Base-by-base conservation (phyloP, 768 basidiomycete species). In the Leccinum arenicola region DNA sequence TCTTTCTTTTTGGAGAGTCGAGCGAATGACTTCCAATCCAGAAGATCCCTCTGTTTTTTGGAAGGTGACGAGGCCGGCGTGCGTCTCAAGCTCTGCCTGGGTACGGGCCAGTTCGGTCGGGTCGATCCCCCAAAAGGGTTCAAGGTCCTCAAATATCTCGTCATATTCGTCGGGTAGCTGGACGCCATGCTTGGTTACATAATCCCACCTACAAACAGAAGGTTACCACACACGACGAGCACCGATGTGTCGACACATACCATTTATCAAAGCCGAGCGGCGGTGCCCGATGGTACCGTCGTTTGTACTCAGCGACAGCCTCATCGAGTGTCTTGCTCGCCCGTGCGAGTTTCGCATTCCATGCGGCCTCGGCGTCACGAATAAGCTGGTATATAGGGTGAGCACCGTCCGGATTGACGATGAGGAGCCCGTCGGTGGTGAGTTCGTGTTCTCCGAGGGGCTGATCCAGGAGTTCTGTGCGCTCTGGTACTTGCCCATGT, bases 121-220 rank as follows among this genome's bases (percentile, higher is more conserved):
- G 40, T 69, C 62, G 50, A 80, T 63, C 1, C 73, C 78, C 69
- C 70, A 76, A 63, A 70, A 77, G 0, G 74, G 73, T 23, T 73
- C 70, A 9, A 80, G 58, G 54, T 78, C 72, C 7, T 66, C 61
- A 54, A 70, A 63, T 52, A 80, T 80, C 59, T 78, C 77, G 64
- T 81, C 79, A 50, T 81, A 81, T 57, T 81, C 79, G 59, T 81
- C 80, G 15, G 74, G 76, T 1, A 81, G 69, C 47, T 72, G 75
- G 2, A 81, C 72, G 29, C 72, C 60, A 59, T 81, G 61, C 51
- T 63, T 61, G n/a, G 71, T 67, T 6, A 76, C 75, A 57, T 77
- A 81, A 21, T 70, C 61, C 80, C 78, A 81, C 78, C 78, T 73
- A n/a, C 0, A n/a, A 9, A 40, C 38, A 9, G 38, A 40, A 40